Percentiles rank a stretch among this genome's conserved stretches.
These are phyloP conservation scores for Colletotrichum sansevieriae DNA, from an alignment of 2,329 filamentous ascomycete species.

Conservation along the genomic window DNA sequence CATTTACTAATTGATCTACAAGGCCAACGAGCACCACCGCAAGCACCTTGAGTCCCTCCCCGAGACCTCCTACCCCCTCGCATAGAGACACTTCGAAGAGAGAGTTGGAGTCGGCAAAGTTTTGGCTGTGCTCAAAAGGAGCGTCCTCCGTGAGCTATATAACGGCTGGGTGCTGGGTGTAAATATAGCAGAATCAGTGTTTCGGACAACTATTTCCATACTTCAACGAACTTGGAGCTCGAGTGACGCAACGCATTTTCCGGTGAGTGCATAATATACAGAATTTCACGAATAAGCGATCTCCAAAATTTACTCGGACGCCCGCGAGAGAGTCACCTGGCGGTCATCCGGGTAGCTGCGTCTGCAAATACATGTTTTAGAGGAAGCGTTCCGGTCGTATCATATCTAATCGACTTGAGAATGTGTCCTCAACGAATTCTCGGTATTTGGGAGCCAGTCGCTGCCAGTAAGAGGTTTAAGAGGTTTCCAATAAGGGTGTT, in stretches of 20 bases:
- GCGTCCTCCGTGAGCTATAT: constrained; percentile 4
- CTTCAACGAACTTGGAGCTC: constrained; percentile 9
- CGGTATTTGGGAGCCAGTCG: too few relatives aligned
- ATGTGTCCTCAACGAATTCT: too few relatives aligned
- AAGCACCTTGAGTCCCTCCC: constrained; percentile 86
- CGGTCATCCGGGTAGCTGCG: too few relatives aligned
- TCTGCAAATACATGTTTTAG: too few relatives aligned
- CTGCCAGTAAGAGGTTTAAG: too few relatives aligned
- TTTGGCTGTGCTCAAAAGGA: neutral
- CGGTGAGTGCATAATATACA: too few relatives aligned
- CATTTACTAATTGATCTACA: constrained; percentile 22
- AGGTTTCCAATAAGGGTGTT: too few relatives aligned
- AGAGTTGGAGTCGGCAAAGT: constrained; percentile 5
- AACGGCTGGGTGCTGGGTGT: constrained; percentile 36
- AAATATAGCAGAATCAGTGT: constrained; percentile 41
- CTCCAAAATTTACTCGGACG: too few relatives aligned
- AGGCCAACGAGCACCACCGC: constrained; percentile 94
- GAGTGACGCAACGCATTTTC: neutral
- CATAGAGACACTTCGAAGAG: constrained; percentile 49
- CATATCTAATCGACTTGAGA: too few relatives aligned
- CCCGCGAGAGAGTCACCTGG: too few relatives aligned
- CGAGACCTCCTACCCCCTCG: constrained; percentile 84
- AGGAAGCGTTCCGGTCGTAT: too few relatives aligned
- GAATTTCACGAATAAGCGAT: too few relatives aligned
- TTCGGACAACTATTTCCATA: constrained; percentile 27